Conservation (phyloP, 192 early-diverging fungal species). For the Coemansia sp. region DNA sequence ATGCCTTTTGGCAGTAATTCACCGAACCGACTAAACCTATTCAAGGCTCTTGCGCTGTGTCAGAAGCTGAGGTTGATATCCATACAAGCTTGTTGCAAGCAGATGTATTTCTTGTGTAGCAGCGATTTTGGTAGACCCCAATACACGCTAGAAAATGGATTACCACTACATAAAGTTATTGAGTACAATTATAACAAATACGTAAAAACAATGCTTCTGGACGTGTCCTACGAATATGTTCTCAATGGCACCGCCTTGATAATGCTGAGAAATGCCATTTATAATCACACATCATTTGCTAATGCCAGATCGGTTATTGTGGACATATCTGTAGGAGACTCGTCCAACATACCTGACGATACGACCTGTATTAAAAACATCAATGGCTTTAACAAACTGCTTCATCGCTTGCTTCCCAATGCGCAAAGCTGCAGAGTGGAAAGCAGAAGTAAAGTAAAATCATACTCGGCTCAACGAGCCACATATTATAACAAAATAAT, state of each 20-base stretch:
- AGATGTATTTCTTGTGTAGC: background rate
- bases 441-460: background rate
- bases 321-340: background rate
- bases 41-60: background rate
- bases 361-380: background rate
- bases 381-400: background rate
- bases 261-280: background rate
- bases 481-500: background rate
- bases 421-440: background rate
- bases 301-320: background rate
- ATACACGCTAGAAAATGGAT: background rate
- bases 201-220: background rate
- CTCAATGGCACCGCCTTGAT: background rate
- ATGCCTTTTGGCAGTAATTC: too few species aligned
- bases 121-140: background rate
- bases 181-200: background rate
- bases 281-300: background rate
- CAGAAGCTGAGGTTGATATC: background rate
- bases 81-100: background rate
- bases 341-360: background rate
- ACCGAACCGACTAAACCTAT: background rate
- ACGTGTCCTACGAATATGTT: background rate
- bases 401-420: background rate
- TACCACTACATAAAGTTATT: background rate
- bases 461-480: background rate